Base-by-base conservation (phyloP, 192 early-diverging fungal species). In the Coemansia sp. region DNA sequence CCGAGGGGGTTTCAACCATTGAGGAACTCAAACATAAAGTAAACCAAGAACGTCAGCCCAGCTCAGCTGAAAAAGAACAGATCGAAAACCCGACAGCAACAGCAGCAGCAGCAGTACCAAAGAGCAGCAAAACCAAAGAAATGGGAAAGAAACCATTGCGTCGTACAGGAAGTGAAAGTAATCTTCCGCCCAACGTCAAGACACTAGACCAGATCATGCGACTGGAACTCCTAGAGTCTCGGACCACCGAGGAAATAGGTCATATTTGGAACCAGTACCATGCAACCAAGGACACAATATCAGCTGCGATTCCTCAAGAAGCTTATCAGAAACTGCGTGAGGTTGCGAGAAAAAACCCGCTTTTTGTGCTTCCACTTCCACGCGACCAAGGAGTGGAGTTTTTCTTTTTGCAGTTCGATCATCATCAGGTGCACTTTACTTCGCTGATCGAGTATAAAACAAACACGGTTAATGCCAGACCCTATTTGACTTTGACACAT, bases 381-480 rank as follows among this genome's bases (percentile, higher is more conserved):
- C 85, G 91, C 25, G 84, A 87, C 40, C 67, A 87, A 18, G 96
- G 94, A 20, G 85, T 93, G 29, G 96, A 98, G 72, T 90, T 95
- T 68, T 94, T 87, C 68, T 68, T 96, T 14, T 48, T 95, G 63
- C 96, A 98, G 75, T 92, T 92, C 69, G 82, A 87, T 14, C 90
- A 86, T 69, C 90, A 95, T 70, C 93, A 96, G 74, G 84, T 88
- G 66, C 88, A 89, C 74, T 94, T 94, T 71, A 98, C 96, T 7
- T 88, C 91, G 16, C 69, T 93, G 54, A 72, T 93, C 25, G 94
- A 96, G 84, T 98, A 93, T 87, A 90, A 98, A 77, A 90, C 92
- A 16, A 87, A 92, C 60, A 80, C 84, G 8, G 83, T 84, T 34
- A 86, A 90, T 59, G 91, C 96, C 11, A 85, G 90, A 5, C 92